Conservation (phyloP, 1,284 basidiomycete genomes). For the Microstroma glucosiphilum region DNA sequence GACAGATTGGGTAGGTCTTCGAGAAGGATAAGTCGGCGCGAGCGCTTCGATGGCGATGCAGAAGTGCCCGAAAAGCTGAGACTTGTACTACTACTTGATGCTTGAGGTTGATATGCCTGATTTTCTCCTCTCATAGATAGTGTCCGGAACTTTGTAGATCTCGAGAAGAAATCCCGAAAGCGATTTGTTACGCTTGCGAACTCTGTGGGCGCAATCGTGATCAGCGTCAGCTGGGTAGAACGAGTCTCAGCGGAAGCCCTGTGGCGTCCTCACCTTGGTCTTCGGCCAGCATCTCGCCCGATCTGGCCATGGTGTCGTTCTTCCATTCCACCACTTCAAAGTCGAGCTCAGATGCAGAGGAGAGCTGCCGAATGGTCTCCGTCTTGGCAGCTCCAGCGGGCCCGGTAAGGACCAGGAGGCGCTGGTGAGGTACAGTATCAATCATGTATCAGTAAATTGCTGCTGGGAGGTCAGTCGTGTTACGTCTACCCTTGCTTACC, state of each 20-base stretch:
- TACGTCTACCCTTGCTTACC: constrained; percentile 48
- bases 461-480: too few species aligned
- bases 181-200: neutral
- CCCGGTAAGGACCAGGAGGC: constrained; percentile 77
- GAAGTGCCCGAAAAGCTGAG: neutral
- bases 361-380: constrained; percentile 69
- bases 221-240: too few species aligned
- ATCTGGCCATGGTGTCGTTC: constrained; percentile 52
- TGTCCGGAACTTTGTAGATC: neutral
- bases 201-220: neutral
- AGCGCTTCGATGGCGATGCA: neutral
- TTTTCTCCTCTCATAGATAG: neutral
- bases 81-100: neutral
- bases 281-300: neutral
- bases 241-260: neutral
- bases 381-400: constrained; percentile 89
- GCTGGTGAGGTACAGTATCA: constrained; percentile 24
- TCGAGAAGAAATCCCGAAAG: constrained; percentile 5
- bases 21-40: constrained; percentile 63
- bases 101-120: too few species aligned
- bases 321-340: constrained; percentile 83
- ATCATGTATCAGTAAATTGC: neutral
- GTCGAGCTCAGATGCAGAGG: constrained; percentile 60
- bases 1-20: constrained; percentile 86
- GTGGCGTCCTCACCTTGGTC: neutral